Base-by-base conservation (phyloP, 139 green algal genomes). In the Ettlia oleoabundans region DNA sequence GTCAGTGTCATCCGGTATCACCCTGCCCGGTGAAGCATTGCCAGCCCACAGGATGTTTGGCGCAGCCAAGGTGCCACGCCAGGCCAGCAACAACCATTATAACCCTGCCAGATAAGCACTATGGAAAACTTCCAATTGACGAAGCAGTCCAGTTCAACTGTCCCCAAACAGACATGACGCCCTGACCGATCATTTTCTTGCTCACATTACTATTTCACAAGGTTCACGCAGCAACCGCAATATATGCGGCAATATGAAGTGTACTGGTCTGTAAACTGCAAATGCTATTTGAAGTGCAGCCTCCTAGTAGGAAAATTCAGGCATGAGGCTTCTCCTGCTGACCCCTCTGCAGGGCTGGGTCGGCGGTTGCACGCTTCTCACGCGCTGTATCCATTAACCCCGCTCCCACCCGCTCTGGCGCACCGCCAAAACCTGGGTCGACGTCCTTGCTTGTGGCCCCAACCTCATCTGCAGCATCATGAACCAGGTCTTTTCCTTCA, bases 31-130 rank as follows among this genome's bases (percentile, higher is more conserved):
- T 26, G 70, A 84, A 22, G 70, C 70, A 8, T 22, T 84, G 67
- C 70, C 80, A 10, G 70, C 80, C 4, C 63, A 74, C 32, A 37
- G 37, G 32, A 37, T 74, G 43, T 82, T 82, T 66, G 76, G 74
- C 2, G 47, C 32, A 0, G 35, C 28, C 76, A 82, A 82, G 76
- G 63, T 52, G 30, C 42, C 76, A 1, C 53, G 52, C 28, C 62
- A 63, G 42, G 61, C 24, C 5, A 9, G 10, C 75, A 82, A 24
- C 40, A 53, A 21, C 51, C 65, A 33, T 32, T 28, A n/a, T 21
- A 21, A 37, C 26, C 52, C 73, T 67, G 73, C 73, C 71, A 78
- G 71, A 15, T 15, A 58, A 15, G 13, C 15, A 15, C 15, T 24
- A 58, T 15, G 13, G 10, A 58, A 15, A 58, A 58, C 47, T 10